Evolutionary conservation across 192 early-diverging fungal genomes (phyloP).

Genomic region (Podila epicladia): DNA sequence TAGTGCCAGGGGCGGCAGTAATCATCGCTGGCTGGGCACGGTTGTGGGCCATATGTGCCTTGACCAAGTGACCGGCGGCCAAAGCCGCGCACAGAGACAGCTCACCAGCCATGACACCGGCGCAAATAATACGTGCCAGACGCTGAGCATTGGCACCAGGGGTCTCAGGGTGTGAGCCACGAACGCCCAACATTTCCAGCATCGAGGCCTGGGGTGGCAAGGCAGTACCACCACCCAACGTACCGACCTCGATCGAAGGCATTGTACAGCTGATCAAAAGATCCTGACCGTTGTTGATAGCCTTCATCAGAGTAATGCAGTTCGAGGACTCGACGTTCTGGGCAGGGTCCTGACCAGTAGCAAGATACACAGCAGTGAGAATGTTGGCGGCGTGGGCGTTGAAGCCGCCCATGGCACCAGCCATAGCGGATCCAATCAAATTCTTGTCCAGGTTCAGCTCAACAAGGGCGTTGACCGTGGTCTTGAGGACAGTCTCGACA

Average conservation of each 20-base stretch:
- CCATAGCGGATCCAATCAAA: constrained; percentile 94
- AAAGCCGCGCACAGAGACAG: constrained; percentile 86
- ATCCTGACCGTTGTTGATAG: constrained; percentile 78
- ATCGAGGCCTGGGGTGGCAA: constrained; percentile 87
- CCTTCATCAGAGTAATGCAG: constrained; percentile 95
- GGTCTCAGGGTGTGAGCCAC: constrained; percentile 76
- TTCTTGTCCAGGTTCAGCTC: constrained; percentile 89
- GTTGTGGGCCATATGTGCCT: constrained; percentile 90
- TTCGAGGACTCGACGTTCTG: constrained; percentile 95
- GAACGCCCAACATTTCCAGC: constrained; percentile 88
- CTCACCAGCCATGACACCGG: constrained; percentile 94
- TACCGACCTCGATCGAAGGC: constrained; percentile 95
- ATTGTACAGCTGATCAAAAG: constrained; percentile 91
- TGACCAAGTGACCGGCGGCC: constrained; percentile 90
- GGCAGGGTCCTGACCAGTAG: constrained; percentile 95
- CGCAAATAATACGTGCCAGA: constrained; percentile 86
- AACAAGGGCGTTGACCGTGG: constrained; percentile 80
- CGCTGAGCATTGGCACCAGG: constrained; percentile 90
- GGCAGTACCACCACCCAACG: constrained; percentile 90
- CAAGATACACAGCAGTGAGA: constrained; percentile 88
- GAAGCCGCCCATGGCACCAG: constrained; percentile 90
- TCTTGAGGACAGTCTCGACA: constrained; percentile 88
- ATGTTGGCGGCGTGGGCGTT: constrained; percentile 97
- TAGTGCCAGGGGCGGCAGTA: constrained; percentile 10
- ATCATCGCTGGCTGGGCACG: constrained; percentile 60